phyloP scores from a whole-genome alignment of 108 stramenopile species.

The Fragilaria crotonensis region DNA sequence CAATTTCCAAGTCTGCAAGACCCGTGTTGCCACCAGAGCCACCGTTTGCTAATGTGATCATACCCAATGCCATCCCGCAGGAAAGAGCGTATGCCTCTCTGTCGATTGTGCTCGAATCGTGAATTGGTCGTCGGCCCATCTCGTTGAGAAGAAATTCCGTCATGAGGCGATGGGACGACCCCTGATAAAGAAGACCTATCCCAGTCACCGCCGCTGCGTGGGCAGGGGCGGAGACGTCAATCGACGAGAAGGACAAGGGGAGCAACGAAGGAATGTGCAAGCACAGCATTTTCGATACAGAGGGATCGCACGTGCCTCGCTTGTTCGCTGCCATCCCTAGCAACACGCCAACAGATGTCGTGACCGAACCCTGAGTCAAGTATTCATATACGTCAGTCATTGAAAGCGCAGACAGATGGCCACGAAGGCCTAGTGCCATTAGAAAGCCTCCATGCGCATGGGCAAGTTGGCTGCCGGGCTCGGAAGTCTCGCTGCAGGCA shows the following conservation, averaged over 20 bases:
- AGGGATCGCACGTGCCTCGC: conserved; percentile 84
- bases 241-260: conserved; percentile 80
- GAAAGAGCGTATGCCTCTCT: conserved; percentile 86
- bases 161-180: conserved; percentile 92
- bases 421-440: conserved; percentile 91
- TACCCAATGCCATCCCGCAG: conserved; percentile 89
- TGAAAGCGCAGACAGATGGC: conserved; percentile 85
- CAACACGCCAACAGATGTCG: conserved; percentile 91
- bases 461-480: neutral
- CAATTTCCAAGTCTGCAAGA: conserved; percentile 87
- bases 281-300: conserved; percentile 95
- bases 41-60: conserved; percentile 77
- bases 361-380: conserved; percentile 90
- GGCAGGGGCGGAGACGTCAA: conserved; percentile 85
- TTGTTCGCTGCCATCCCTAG: conserved; percentile 95
- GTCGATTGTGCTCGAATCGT: conserved; percentile 66
- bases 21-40: conserved; percentile 43
- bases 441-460: conserved; percentile 90
- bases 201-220: conserved; percentile 89
- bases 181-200: conserved; percentile 86
- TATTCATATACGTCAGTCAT: conserved; percentile 97
- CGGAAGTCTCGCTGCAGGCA: neutral
- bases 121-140: conserved; percentile 77
- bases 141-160: conserved; percentile 95
- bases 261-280: conserved; percentile 95